A percentile compares a stretch with the other conserved stretches of the same genome.
phyloP scores from a whole-genome alignment of 2,329 filamentous ascomycete genomes.

The Monosporascus sp. region DNA sequence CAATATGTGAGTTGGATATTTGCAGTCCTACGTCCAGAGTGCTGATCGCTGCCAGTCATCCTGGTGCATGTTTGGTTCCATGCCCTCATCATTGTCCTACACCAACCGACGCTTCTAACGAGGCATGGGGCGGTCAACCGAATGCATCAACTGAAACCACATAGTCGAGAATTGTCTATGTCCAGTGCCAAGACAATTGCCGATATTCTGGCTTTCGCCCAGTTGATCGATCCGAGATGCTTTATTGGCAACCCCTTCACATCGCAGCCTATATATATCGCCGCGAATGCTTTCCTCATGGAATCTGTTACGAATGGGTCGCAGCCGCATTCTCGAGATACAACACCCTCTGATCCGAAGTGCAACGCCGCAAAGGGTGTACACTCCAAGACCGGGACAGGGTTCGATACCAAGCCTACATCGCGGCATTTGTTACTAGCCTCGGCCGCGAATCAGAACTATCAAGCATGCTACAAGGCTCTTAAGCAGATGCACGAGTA shows the following conservation, averaged over 20 bases:
- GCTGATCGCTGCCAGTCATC: conserved; percentile 42
- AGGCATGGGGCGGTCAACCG: conserved; percentile 57
- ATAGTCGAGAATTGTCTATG: conserved; percentile 78
- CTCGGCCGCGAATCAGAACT: conserved; percentile 79
- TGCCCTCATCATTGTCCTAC: conserved; percentile 75
- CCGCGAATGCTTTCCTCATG: conserved; percentile 81
- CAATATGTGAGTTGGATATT: conserved; percentile 47
- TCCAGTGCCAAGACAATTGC: conserved; percentile 88
- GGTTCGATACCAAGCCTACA: conserved; percentile 34
- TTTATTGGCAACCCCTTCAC: conserved; percentile 87
- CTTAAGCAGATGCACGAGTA: conserved; percentile 75
- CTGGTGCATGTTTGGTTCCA: conserved; percentile 87
- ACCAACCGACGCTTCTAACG: conserved; percentile 76
- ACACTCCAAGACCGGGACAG: conserved; percentile 9
- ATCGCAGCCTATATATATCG: conserved; percentile 86
- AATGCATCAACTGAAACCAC: conserved; percentile 68
- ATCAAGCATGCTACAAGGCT: conserved; percentile 80
- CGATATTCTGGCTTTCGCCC: conserved; percentile 80
- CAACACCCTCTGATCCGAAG: conserved; percentile 39
- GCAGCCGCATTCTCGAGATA: conserved; percentile 56
- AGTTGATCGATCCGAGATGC: conserved; percentile 78
- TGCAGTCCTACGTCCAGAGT: too few relatives aligned
- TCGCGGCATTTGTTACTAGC: conserved; percentile 71
- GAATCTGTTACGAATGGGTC: conserved; percentile 71
- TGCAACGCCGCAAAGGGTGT: conserved; percentile 12